Conservation (phyloP, 1,284 basidiomycete genomes). For the Malassezia cuniculi region DNA sequence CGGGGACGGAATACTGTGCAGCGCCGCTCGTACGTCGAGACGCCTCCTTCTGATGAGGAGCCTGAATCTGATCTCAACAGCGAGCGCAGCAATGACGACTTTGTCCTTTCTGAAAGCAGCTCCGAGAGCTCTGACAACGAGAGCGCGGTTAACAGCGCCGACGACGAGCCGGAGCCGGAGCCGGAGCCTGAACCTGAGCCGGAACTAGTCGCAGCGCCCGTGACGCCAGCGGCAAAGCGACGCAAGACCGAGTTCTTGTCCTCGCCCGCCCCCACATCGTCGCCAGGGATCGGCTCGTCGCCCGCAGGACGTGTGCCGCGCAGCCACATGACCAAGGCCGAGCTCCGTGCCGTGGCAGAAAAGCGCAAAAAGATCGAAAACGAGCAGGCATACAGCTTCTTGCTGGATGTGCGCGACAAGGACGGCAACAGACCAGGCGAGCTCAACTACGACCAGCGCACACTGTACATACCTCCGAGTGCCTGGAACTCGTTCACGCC, state of each 20-base stretch:
- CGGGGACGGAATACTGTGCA: too few relatives aligned
- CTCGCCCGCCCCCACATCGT: too few relatives aligned
- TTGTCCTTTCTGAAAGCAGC: constrained; percentile 2
- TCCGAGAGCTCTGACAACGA: constrained; percentile 2
- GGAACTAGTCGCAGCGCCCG: background rate
- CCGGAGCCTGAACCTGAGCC: background rate
- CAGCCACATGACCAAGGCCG: constrained; percentile 68
- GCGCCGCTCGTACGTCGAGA: too few relatives aligned
- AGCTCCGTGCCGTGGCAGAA: constrained; percentile 52
- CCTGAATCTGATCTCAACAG: too few relatives aligned
- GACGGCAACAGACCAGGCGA: constrained; percentile 67
- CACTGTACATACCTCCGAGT: constrained; percentile 64
- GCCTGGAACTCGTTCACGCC: constrained; percentile 80
- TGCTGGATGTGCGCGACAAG: constrained; percentile 66
- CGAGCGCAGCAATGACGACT: constrained; percentile 1
- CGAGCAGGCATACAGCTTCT: constrained; percentile 72
- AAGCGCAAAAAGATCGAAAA: constrained; percentile 58
- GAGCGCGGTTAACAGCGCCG: constrained; percentile 6
- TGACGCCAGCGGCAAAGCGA: background rate
- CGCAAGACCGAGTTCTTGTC: background rate
- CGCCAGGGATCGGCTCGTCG: background rate
- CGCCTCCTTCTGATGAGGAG: too few relatives aligned
- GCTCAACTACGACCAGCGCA: constrained; percentile 82
- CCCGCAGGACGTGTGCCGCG: background rate
- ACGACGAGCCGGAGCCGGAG: constrained; percentile 7